A percentile compares a stretch with the other conserved stretches of the same genome.
Evolutionary conservation across 2,329 filamentous ascomycete genomes (phyloP).

Genomic region (Trichoderma koningiopsis): DNA sequence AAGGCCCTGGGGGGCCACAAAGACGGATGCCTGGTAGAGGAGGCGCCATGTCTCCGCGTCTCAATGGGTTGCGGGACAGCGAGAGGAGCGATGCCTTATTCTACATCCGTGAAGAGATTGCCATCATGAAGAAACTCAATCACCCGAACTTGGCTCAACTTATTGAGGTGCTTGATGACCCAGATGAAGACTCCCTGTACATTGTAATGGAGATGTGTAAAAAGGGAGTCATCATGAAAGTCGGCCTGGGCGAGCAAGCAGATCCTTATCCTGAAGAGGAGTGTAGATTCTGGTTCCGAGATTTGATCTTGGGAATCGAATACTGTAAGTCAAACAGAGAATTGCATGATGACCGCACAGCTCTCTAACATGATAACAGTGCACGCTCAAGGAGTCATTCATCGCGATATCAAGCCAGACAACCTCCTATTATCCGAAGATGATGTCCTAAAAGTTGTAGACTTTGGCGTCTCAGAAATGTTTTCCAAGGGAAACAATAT

Average conservation of each 20-base stretch:
- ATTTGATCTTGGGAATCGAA: slow-evolving; percentile 92
- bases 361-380: slow-evolving; percentile 51
- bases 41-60: slow-evolving; percentile 29
- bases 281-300: slow-evolving; percentile 90
- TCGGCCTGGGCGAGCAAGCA: slow-evolving; percentile 80
- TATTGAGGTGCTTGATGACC: slow-evolving; percentile 93
- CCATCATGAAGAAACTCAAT: slow-evolving; percentile 98
- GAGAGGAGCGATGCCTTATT: slow-evolving; percentile 74
- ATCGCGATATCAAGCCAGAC: slow-evolving; percentile 97
- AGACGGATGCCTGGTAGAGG: slow-evolving; percentile 33
- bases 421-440: slow-evolving; percentile 89
- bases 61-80: slow-evolving; percentile 42
- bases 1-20: slow-evolving; percentile 44
- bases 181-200: slow-evolving; percentile 92
- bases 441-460: slow-evolving; percentile 93
- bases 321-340: slow-evolving; percentile 62
- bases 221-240: slow-evolving; percentile 95
- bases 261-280: slow-evolving; percentile 80
- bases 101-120: slow-evolving; percentile 92
- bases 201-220: slow-evolving; percentile 99
- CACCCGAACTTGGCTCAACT: slow-evolving; percentile 92
- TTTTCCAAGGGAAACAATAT: slow-evolving; percentile 85
- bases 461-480: slow-evolving; percentile 99
- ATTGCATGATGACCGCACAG: neutral
- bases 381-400: slow-evolving; percentile 91